Evolutionary conservation across 345 rosid genomes (phyloP).

Genomic region (Barbarea vulgaris): DNA sequence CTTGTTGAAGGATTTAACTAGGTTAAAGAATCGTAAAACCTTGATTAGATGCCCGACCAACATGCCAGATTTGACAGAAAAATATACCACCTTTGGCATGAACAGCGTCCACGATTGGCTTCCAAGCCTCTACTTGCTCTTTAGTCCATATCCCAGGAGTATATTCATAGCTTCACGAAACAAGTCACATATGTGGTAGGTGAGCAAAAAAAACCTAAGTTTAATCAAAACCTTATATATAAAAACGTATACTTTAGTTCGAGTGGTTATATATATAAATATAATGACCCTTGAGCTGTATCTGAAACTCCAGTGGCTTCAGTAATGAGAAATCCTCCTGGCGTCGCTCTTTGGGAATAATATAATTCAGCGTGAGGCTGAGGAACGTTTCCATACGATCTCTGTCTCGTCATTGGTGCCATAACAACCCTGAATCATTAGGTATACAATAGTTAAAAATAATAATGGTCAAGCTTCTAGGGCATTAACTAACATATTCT

Average conservation of each 20-base stretch:
- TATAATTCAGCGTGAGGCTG: slow-evolving; percentile 68
- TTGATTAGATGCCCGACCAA: slow-evolving; percentile 62
- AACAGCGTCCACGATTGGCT: slow-evolving; percentile 81
- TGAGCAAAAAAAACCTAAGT: neutral
- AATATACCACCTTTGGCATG: slow-evolving; percentile 71
- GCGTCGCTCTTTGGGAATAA: slow-evolving; percentile 61
- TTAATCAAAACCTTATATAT: neutral
- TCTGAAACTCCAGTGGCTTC: slow-evolving; percentile 68
- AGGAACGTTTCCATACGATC: slow-evolving; percentile 57
- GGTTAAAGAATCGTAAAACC: slow-evolving; percentile 31
- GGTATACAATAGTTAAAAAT: neutral
- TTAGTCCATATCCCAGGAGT: slow-evolving; percentile 74
- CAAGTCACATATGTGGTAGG: neutral
- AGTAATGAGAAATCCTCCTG: slow-evolving; percentile 58
- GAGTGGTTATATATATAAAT: too few species aligned
- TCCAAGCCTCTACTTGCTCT: slow-evolving; percentile 85
- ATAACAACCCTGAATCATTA: slow-evolving; percentile 47
- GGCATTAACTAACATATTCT: too few species aligned
- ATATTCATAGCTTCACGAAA: slow-evolving; percentile 40
- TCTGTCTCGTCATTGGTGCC: slow-evolving; percentile 60
- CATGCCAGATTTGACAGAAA: slow-evolving; percentile 75
- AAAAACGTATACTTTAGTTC: neutral
- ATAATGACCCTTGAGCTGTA: slow-evolving; percentile 54
- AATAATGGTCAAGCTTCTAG: neutral
- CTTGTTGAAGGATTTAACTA: neutral